Evolutionary conservation across 805 yeast species (phyloP).

Genomic region (Millerozyma acaciae): DNA sequence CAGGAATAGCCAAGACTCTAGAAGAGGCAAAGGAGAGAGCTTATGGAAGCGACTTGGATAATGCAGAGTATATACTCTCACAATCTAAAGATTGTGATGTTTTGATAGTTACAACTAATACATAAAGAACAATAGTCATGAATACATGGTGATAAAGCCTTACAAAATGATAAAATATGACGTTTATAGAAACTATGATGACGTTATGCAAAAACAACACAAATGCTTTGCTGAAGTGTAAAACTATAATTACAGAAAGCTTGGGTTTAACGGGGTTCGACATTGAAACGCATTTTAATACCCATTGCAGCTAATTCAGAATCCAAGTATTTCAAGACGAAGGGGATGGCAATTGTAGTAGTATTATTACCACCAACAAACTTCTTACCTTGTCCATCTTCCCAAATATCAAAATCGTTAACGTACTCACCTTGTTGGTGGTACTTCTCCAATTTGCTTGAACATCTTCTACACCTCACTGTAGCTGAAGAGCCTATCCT

Average conservation of each 20-base stretch:
- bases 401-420: slow-evolving; percentile 83
- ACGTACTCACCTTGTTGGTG: slow-evolving; percentile 44
- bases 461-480: slow-evolving; percentile 88
- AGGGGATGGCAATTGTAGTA: slow-evolving; percentile 95
- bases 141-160: too few relatives aligned
- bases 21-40: slow-evolving; percentile 52
- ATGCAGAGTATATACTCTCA: slow-evolving; percentile 45
- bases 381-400: slow-evolving; percentile 91
- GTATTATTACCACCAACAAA: slow-evolving; percentile 91
- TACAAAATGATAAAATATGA: too few relatives aligned
- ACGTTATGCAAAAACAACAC: slow-evolving; percentile 4
- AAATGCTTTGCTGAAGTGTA: too few relatives aligned
- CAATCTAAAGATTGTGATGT: slow-evolving; percentile 17
- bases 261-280: slow-evolving; percentile 47
- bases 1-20: slow-evolving; percentile 48
- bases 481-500: slow-evolving; percentile 78
- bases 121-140: too few relatives aligned
- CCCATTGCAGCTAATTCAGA: slow-evolving; percentile 98
- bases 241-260: too few relatives aligned
- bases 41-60: slow-evolving; percentile 56
- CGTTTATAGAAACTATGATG: slow-evolving; percentile 2
- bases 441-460: slow-evolving; percentile 61
- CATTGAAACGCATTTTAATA: slow-evolving; percentile 85
- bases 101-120: slow-evolving; percentile 10
- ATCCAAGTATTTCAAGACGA: slow-evolving; percentile 90